Evolutionary conservation across 257 asterid genomes (phyloP).

Genomic region (Nicotiana tomentosiformis): DNA sequence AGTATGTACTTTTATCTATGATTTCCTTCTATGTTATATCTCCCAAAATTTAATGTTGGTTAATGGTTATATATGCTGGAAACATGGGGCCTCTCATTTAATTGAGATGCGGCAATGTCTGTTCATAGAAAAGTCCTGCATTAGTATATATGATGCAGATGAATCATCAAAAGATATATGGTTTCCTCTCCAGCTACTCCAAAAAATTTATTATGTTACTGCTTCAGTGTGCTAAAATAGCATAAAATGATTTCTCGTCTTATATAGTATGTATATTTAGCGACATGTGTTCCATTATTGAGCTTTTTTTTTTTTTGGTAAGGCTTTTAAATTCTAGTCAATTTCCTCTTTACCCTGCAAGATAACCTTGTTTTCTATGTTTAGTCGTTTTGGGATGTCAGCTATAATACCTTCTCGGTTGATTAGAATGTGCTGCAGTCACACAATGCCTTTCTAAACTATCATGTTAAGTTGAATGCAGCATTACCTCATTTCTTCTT

Average conservation of each 20-base stretch:
- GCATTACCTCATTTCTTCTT: not conserved
- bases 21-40: not conserved
- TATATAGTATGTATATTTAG: not conserved
- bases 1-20: constrained; percentile 30
- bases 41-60: not conserved
- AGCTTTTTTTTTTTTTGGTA: not conserved
- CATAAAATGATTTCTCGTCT: not conserved
- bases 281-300: not conserved
- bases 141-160: not conserved
- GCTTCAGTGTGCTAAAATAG: not conserved
- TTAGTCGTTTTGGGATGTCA: not conserved
- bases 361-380: not conserved
- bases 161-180: not conserved
- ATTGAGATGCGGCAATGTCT: not conserved
- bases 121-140: not conserved
- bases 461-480: not conserved
- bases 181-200: not conserved
- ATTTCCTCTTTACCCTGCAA: not conserved
- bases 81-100: not conserved
- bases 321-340: not conserved
- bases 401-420: not conserved
- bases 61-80: not conserved
- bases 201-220: not conserved
- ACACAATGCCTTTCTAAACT: not conserved
- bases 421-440: not conserved